Conservation (phyloP, 345 rosid species). For the Anastatica hierochuntica region DNA sequence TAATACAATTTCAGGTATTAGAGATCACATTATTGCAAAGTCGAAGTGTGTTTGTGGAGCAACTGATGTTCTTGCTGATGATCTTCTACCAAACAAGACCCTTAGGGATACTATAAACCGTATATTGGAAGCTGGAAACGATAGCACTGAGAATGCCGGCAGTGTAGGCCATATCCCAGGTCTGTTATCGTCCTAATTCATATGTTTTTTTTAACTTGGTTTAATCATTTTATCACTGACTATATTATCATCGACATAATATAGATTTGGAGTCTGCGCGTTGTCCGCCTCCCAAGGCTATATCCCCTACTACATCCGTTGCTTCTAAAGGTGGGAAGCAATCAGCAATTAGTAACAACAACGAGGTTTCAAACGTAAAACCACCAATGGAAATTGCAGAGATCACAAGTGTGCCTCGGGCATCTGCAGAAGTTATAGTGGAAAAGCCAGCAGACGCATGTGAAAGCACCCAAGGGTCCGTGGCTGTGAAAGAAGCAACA, state of each 20-base stretch:
- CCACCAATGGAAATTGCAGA: slow-evolving; percentile 36
- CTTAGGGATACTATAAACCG: slow-evolving; percentile 88
- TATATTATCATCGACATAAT: not conserved
- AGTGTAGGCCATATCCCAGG: slow-evolving; percentile 85
- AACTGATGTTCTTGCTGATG: slow-evolving; percentile 76
- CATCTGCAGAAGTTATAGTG: slow-evolving; percentile 32
- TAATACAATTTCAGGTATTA: slow-evolving; percentile 56
- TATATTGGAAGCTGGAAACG: slow-evolving; percentile 83
- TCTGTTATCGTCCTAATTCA: slow-evolving; percentile 18
- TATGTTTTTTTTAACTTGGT: not conserved
- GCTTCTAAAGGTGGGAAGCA: slow-evolving; percentile 65
- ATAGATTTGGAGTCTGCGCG: slow-evolving; percentile 79
- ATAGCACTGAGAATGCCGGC: slow-evolving; percentile 77
- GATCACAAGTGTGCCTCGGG: slow-evolving; percentile 33
- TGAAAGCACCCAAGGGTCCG: slow-evolving; percentile 61
- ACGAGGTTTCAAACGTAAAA: slow-evolving; percentile 32
- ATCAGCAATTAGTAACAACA: slow-evolving; percentile 45
- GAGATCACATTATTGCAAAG: slow-evolving; percentile 69
- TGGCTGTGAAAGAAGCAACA: slow-evolving; percentile 50
- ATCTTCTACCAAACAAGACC: slow-evolving; percentile 94
- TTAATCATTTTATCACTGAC: slow-evolving; percentile 3
- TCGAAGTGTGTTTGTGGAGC: slow-evolving; percentile 83
- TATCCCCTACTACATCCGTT: slow-evolving; percentile 67
- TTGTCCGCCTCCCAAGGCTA: slow-evolving; percentile 53
- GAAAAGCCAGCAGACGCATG: slow-evolving; percentile 44